phyloP scores from a whole-genome alignment of 768 basidiomycete species.

The Boletus sensibilis region DNA sequence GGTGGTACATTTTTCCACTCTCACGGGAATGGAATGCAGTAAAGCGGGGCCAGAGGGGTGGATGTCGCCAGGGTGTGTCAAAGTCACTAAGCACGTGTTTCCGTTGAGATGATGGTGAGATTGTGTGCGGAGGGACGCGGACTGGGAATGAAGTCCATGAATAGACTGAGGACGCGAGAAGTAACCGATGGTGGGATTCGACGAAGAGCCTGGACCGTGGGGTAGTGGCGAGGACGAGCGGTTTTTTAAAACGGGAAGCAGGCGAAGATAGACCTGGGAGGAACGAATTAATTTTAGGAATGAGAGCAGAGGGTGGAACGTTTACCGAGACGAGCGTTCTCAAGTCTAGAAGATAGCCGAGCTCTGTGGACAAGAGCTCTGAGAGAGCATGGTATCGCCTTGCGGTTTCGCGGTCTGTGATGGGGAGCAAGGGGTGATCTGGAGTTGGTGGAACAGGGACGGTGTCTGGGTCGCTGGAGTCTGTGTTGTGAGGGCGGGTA shows the following conservation, averaged over 20 bases:
- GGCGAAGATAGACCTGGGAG: constrained; percentile 62
- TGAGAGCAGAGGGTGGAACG: constrained; percentile 8
- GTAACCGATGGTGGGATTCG: constrained; percentile 29
- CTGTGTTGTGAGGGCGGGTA: background rate
- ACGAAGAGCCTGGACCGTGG: constrained; percentile 19
- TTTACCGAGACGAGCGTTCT: constrained; percentile 71
- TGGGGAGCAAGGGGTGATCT: background rate
- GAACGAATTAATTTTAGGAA: background rate
- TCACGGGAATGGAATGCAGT: constrained; percentile 15
- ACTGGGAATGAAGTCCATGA: constrained; percentile 42
- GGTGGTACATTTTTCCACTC: constrained; percentile 34
- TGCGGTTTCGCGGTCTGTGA: constrained; percentile 35
- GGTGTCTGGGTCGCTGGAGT: constrained; percentile 4
- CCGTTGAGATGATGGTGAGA: constrained; percentile 38
- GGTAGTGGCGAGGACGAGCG: constrained; percentile 20
- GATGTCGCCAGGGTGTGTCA: constrained; percentile 19
- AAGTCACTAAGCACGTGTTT: constrained; percentile 11
- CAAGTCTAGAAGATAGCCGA: constrained; percentile 77
- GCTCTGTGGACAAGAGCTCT: constrained; percentile 85
- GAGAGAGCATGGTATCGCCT: constrained; percentile 72
- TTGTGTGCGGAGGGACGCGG: constrained; percentile 46
- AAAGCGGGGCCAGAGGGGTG: constrained; percentile 1
- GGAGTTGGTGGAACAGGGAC: background rate
- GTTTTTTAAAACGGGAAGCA: constrained; percentile 48
- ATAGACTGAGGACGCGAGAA: constrained; percentile 39